Conservation (phyloP, 2,329 filamentous ascomycete genomes). For the Aphanocladium album region DNA sequence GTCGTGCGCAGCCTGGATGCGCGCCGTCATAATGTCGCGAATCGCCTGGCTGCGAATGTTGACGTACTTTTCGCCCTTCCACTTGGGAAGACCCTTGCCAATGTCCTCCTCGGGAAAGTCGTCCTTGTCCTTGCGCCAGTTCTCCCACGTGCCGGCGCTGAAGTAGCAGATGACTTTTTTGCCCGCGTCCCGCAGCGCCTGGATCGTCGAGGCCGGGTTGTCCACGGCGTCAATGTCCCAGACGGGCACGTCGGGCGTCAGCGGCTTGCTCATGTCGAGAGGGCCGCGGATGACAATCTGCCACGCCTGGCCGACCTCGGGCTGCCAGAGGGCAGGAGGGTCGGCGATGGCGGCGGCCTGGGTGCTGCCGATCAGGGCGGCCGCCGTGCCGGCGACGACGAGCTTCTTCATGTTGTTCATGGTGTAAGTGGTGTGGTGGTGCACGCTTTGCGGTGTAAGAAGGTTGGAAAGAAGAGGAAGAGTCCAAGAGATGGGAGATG, state of each 20-base stretch:
- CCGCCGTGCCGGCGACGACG: neutral
- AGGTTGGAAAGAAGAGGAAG: neutral
- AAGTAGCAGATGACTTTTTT: slow-evolving; percentile 71
- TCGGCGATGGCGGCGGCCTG: neutral
- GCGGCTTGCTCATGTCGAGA: slow-evolving; percentile 34
- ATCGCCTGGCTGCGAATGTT: slow-evolving; percentile 54
- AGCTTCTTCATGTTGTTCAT: neutral
- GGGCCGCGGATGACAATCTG: slow-evolving; percentile 53
- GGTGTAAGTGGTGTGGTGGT: neutral
- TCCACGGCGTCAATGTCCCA: slow-evolving; percentile 51
- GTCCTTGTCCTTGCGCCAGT: slow-evolving; percentile 54
- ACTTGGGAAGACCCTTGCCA: slow-evolving; percentile 50
- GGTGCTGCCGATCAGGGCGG: neutral
- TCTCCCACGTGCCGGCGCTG: slow-evolving; percentile 64
- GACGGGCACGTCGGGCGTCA: slow-evolving; percentile 45
- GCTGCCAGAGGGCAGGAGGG: slow-evolving; percentile 40
- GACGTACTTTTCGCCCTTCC: slow-evolving; percentile 64
- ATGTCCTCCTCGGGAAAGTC: slow-evolving; percentile 51
- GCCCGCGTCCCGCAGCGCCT: slow-evolving; percentile 50
- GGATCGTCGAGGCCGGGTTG: slow-evolving; percentile 36
- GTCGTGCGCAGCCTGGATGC: slow-evolving; percentile 51
- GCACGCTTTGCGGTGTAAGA: no score
- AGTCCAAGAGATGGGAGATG: neutral
- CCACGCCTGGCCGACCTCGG: slow-evolving; percentile 48
- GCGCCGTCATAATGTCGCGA: slow-evolving; percentile 56